Evolutionary conservation across 148 eudicot genomes (phyloP), one percentile per base, ranked within the genome.

Genomic region (Cornus controversa): DNA sequence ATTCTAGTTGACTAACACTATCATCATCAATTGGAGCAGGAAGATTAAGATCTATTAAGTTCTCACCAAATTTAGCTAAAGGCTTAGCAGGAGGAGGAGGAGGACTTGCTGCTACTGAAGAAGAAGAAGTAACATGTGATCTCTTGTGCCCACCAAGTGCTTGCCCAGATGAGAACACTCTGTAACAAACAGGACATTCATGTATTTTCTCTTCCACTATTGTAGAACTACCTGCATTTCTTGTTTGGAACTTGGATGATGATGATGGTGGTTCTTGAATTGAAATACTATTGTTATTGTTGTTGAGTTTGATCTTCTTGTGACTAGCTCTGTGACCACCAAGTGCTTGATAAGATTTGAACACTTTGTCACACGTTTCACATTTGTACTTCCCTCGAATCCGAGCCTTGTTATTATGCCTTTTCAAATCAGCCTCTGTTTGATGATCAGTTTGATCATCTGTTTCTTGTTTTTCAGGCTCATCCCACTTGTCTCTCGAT

Each of bases 121-220:
- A 14, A 45, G 25, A 4, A 10, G 71, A 2, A 37, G 64, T 69
- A 58, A 78, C 84, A 87, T 94, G 98, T 8, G 98, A 84, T 78
- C 98, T 86, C 73, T 94, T 92, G 64, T 94, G 97, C 8, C 98
- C 98, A 0, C 98, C 98, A 15, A 94, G 85, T 0, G 98, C 98
- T 74, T 94, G 98, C 0, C 94, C 94, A 0, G 94, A 90, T 5
- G 88, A 63, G 62, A 94, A 94, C 13, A 88, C 90, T 77, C 91
- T 84, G 54, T 64, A 84, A 85, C 98, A 94, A 66, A 88, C 72
- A 3, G 92, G 91, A 67, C 98, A 94, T 77, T 90, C 84, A 42
- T 94, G 91, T 10, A 78, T 58, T 58, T 88, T 89, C 78, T 77
- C 86, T 62, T 70, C 83, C 18, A 28, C 69, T 26, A 72, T 31